Base-by-base conservation (phyloP, 2,329 filamentous ascomycete genomes). In the Pestalotiopsis sp. region DNA sequence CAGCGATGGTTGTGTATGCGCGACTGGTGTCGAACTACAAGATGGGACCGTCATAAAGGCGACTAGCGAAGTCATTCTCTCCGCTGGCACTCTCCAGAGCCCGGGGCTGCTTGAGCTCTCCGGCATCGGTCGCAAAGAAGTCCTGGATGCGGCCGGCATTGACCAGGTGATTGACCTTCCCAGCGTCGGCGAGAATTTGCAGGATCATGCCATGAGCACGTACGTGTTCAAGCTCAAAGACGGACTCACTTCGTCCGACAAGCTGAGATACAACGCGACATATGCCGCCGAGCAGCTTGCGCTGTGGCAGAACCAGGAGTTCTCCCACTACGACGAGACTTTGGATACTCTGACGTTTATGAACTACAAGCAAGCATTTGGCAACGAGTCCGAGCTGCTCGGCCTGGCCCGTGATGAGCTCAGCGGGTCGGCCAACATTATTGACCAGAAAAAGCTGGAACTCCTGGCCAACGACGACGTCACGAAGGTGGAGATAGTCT, bases 161-260 rank as follows among this genome's bases (percentile, higher is more conserved):
- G 75, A 80, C 7, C 76, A 77, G 2, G 68, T 81, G 5, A 77
- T 84, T 45, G 79, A 85, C 62, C 77, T 85, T 17, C 80, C 82
- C 4, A 82, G 82, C 3, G 84, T 87, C 3, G 85, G 85, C 4
- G 78, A 83, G 65, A 83, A 85, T 69, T 83, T 86, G 68, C 84
- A 86, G 69, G 84, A 86, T 70, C 84, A 87, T 20, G 73, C 74
- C 41, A 71, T 68, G 25, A 72, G 78, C 62, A 60, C 66, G 9
- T 70, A 31, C 3, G 5, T 41, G 2, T 66, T 62, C 12, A 25
- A 49, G 4, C 14, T 38, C 14, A 65, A 59, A 40, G 78, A 1
- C 77, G 82, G 2, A 68, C 79, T 45, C 14, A 23, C 78, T 78
- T 12, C 71, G 58, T 56, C 23, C 7, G 56, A 68, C 38, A 14